Percentiles rank a stretch among this genome's conserved stretches.
Conservation (phyloP, 2,329 filamentous ascomycete genomes). For the Colletotrichum ledebouriae region DNA sequence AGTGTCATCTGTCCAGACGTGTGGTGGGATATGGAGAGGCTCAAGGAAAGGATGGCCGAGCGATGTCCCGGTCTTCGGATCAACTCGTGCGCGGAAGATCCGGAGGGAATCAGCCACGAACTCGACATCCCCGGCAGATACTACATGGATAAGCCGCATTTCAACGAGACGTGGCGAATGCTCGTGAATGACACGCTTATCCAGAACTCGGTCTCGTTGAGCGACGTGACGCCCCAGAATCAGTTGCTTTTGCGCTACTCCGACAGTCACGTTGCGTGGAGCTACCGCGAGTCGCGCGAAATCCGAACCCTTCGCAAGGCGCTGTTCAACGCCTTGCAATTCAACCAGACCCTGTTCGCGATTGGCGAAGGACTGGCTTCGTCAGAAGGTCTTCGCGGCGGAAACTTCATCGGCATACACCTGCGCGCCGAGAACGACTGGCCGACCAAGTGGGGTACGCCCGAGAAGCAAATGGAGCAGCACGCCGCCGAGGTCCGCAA, state of each 20-base stretch:
- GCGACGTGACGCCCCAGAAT: not conserved
- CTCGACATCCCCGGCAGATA: not conserved
- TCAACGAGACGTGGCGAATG: not conserved
- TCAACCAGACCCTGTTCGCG: constrained; percentile 2
- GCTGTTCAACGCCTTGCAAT: not conserved
- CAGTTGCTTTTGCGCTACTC: not conserved
- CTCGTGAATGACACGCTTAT: constrained; percentile 3
- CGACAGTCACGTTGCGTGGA: constrained; percentile 6
- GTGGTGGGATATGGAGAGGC: constrained; percentile 10
- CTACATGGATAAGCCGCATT: constrained; percentile 9
- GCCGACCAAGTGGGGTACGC: constrained; percentile 6
- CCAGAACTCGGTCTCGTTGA: not conserved
- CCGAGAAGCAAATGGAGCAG: constrained; percentile 10
- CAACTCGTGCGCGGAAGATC: not conserved
- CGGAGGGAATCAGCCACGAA: not conserved
- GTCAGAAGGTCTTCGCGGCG: not conserved
- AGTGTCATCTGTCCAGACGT: not conserved
- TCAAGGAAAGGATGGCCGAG: constrained; percentile 6
- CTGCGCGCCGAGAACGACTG: constrained; percentile 9
- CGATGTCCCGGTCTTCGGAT: constrained; percentile 10
- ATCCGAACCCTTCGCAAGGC: not conserved
- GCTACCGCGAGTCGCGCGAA: constrained; percentile 7
- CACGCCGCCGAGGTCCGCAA: constrained; percentile 11
- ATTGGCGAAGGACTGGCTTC: not conserved
- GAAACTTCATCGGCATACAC: constrained; percentile 13